These are phyloP conservation scores for Zalaria sp. DNA, from an alignment of 2,329 filamentous ascomycete genomes.

Conservation along the genomic window DNA sequence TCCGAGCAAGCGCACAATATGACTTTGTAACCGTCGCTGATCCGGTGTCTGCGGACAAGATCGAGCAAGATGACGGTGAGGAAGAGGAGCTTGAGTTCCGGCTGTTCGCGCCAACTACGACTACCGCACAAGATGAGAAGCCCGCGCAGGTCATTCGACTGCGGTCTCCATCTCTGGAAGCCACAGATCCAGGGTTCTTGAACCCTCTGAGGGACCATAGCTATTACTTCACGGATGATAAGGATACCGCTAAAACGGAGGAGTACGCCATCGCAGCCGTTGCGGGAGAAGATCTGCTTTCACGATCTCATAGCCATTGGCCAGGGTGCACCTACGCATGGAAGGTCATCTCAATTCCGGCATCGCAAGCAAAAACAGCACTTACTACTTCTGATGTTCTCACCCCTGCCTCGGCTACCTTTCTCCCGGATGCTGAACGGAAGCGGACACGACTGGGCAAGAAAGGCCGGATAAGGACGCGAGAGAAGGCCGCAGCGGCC, in stretches of 20 bases:
- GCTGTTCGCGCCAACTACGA: slow-evolving; percentile 11
- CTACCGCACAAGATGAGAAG: slow-evolving; percentile 1
- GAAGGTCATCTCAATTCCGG: slow-evolving; percentile 11
- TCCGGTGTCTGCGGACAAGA: background rate
- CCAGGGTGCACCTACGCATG: slow-evolving; percentile 12
- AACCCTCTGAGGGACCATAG: slow-evolving; percentile 3
- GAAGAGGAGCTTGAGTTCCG: slow-evolving; percentile 14
- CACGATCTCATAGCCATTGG: slow-evolving; percentile 6
- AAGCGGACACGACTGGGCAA: slow-evolving; percentile 18
- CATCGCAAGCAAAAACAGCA: slow-evolving; percentile 4
- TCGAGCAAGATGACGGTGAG: slow-evolving; percentile 4
- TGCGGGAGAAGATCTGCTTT: slow-evolving; percentile 9
- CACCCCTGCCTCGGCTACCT: background rate
- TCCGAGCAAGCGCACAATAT: slow-evolving; percentile 3
- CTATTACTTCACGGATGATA: slow-evolving; percentile 10
- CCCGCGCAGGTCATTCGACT: slow-evolving; percentile 10
- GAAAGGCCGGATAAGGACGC: slow-evolving; percentile 14
- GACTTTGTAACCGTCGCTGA: slow-evolving; percentile 1
- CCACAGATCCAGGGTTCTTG: slow-evolving; percentile 8
- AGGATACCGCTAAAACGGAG: slow-evolving; percentile 1
- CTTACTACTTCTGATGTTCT: background rate
- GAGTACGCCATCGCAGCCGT: slow-evolving; percentile 8
- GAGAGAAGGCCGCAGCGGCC: slow-evolving; percentile 9
- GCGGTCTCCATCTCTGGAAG: slow-evolving; percentile 11
- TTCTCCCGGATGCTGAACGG: slow-evolving; percentile 2